Base-by-base conservation (phyloP, 2,329 filamentous ascomycete genomes). In the Coniochaeta prunicola region DNA sequence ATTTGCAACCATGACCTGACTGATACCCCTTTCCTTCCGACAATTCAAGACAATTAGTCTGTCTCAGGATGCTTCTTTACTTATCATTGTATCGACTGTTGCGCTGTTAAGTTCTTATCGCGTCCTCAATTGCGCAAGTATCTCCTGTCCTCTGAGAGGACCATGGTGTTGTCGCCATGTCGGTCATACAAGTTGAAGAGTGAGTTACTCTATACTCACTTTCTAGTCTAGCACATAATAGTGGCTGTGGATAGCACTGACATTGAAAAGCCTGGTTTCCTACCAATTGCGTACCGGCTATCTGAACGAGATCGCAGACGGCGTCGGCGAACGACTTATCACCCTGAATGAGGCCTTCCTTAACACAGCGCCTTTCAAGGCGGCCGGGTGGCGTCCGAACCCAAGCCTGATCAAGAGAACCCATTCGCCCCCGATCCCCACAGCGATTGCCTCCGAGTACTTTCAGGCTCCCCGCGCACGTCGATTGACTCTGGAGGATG, bases 341-440 rank as follows among this genome's bases (percentile, higher is more conserved):
- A 91, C 86, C 40, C 82, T 96, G 61, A 90, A 93, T 72, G 86
- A 91, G 68, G 81, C 81, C 63, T 88, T 92, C 68, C 79, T 94
- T 63, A 92, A 91, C 70, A 89, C 90, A 30, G 85, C 87, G 2
- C 86, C 89, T 31, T 94, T 93, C 77, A 91, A 91, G 73, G 86
- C 89, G 56, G 89, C 90, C 61, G 91, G 90, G 64, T 94, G 90
- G 90, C 83, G 85, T 48, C 78, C 87, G 55, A 90, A 89, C 67
- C 83, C 87, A 10, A 82, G 87, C 19, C 86, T 91, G 63, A 85
- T 89, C 71, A 92, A 92, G 73, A 86, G 90, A 66, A 92, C 89
- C 53, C 89, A 96, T 72, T 94, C 90, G 2, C 91, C 90, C 21
- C 90, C 90, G 1, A 96, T 96, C 59, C 90, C 90, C 10, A 92